These are phyloP conservation scores for Talaromyces sp. DNA, from an alignment of 2,329 filamentous ascomycete genomes.

Conservation along the genomic window DNA sequence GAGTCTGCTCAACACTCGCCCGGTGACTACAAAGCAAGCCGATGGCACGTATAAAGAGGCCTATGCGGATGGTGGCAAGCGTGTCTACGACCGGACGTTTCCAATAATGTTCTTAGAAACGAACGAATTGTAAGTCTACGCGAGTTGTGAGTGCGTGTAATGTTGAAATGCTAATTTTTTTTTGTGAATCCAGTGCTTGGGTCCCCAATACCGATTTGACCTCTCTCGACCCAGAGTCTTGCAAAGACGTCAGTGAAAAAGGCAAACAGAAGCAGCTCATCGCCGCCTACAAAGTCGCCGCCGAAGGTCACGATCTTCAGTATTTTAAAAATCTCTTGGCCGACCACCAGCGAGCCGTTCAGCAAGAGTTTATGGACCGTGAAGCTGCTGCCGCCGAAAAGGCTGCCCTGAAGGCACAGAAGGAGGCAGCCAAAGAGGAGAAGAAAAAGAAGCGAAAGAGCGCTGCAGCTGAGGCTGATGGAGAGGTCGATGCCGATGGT, in stretches of 20 bases:
- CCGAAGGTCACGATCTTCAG: conserved; percentile 69
- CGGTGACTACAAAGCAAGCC: conserved; percentile 72
- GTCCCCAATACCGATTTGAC: conserved; percentile 77
- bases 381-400: conserved; percentile 60
- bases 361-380: conserved; percentile 56
- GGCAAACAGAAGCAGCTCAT: conserved; percentile 75
- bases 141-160: neutral
- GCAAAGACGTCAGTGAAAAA: conserved; percentile 62
- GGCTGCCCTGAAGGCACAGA: conserved; percentile 47
- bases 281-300: conserved; percentile 73
- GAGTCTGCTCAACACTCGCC: conserved; percentile 68
- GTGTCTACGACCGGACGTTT: conserved; percentile 77
- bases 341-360: conserved; percentile 52
- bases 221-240: conserved; percentile 68
- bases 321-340: conserved; percentile 77
- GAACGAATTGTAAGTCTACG: conserved; percentile 84
- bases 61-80: conserved; percentile 82
- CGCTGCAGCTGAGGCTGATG: conserved; percentile 66
- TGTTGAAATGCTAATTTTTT: neutral
- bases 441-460: conserved; percentile 51
- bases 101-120: conserved; percentile 92
- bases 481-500: conserved; percentile 47
- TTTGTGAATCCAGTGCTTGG: conserved; percentile 64
- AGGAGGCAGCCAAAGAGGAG: conserved; percentile 45
- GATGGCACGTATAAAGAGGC: conserved; percentile 87